Conservation (phyloP, 2,329 filamentous ascomycete genomes). For the Monosporascus sp. region DNA sequence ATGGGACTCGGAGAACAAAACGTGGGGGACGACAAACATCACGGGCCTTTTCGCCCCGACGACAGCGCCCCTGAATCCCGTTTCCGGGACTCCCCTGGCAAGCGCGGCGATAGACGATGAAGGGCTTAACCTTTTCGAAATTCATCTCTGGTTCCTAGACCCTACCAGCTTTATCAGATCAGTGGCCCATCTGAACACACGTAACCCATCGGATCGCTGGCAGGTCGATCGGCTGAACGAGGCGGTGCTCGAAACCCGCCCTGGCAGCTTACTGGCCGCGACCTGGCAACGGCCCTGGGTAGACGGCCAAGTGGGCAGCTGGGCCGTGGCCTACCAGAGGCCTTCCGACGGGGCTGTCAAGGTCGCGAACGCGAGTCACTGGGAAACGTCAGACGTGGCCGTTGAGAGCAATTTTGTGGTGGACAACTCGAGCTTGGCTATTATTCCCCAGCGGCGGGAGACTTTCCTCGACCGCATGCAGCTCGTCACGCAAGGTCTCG, state of each 20-base stretch:
- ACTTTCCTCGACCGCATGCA: constrained; percentile 11
- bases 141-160: constrained; percentile 18
- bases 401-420: constrained; percentile 11
- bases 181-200: constrained; percentile 10
- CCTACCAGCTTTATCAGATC: constrained; percentile 13
- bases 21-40: constrained; percentile 22
- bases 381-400: constrained; percentile 11
- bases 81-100: constrained; percentile 17
- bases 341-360: constrained; percentile 17
- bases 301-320: constrained; percentile 10
- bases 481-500: constrained; percentile 11
- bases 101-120: constrained; percentile 15
- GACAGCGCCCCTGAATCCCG: constrained; percentile 13
- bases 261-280: constrained; percentile 17
- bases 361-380: constrained; percentile 17
- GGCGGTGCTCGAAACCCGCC: constrained; percentile 11
- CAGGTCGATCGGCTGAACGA: constrained; percentile 13
- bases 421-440: constrained; percentile 17
- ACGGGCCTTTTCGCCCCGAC: constrained; percentile 14
- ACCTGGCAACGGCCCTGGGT: constrained; percentile 17
- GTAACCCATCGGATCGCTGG: constrained; percentile 15
- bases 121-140: constrained; percentile 3
- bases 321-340: constrained; percentile 20
- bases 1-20: constrained; percentile 15
- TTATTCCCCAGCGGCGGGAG: constrained; percentile 14